phyloP scores from a whole-genome alignment of 1,284 basidiomycete genomes.

The Trichosporon sp. region DNA sequence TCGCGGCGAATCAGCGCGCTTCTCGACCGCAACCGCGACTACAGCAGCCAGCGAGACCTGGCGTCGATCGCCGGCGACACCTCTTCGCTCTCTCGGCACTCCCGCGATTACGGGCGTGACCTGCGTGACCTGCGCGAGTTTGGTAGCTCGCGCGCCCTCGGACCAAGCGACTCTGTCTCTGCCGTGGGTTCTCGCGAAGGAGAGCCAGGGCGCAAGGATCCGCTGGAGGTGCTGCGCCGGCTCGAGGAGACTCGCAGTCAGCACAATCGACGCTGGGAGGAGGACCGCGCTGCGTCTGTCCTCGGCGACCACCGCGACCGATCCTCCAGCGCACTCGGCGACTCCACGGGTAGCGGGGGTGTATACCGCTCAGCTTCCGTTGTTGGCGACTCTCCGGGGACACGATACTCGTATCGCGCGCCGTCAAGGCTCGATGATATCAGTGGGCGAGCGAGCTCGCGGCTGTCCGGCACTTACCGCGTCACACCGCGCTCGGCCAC shows the following conservation, averaged over 20 bases:
- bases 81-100: slow-evolving; percentile 15
- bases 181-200: slow-evolving; percentile 37
- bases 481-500: slow-evolving; percentile 5
- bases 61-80: slow-evolving; percentile 13
- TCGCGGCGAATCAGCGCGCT: slow-evolving; percentile 65
- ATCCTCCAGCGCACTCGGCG: background rate
- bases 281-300: slow-evolving; percentile 32
- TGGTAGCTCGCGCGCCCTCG: slow-evolving; percentile 25
- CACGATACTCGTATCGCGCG: slow-evolving; percentile 14
- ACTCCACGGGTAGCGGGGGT: slow-evolving; percentile 3
- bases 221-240: slow-evolving; percentile 45
- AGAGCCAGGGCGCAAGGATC: slow-evolving; percentile 40
- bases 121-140: slow-evolving; percentile 6
- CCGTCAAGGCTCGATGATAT: slow-evolving; percentile 27
- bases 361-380: slow-evolving; percentile 20
- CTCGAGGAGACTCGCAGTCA: slow-evolving; percentile 44
- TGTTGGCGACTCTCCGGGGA: slow-evolving; percentile 26
- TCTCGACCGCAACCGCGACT: slow-evolving; percentile 23
- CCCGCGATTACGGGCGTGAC: slow-evolving; percentile 18
- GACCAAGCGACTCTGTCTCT: slow-evolving; percentile 49
- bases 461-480: slow-evolving; percentile 3
- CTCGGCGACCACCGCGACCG: slow-evolving; percentile 6
- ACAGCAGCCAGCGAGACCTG: slow-evolving; percentile 11
- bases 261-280: slow-evolving; percentile 46
- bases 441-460: background rate